phyloP scores from a whole-genome alignment of 495 filamentous ascomycete genomes.

The Rhypophila decipiens region DNA sequence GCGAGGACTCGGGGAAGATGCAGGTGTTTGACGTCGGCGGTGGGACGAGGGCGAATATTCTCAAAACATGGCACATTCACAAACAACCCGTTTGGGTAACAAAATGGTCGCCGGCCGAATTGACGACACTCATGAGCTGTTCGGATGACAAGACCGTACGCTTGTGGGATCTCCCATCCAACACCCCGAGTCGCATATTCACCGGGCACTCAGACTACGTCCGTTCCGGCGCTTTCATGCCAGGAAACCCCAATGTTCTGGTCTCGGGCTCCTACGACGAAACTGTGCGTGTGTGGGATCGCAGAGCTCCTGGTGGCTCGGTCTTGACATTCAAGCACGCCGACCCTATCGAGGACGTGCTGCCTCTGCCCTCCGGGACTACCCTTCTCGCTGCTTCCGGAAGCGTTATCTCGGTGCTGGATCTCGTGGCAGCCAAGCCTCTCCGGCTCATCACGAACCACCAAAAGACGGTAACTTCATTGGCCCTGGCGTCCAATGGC shows the following conservation, averaged over 20 bases:
- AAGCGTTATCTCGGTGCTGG: conserved; percentile 86
- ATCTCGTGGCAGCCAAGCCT: conserved; percentile 86
- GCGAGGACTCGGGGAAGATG: conserved; percentile 81
- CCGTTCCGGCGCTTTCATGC: conserved; percentile 77
- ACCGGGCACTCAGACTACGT: conserved; percentile 93
- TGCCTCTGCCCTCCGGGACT: conserved; percentile 80
- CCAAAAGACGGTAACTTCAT: conserved; percentile 91
- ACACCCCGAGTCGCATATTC: conserved; percentile 67
- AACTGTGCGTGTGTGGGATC: conserved; percentile 91
- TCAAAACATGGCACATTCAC: conserved; percentile 95
- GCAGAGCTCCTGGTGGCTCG: conserved; percentile 57
- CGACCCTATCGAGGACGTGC: conserved; percentile 74
- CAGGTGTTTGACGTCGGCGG: conserved; percentile 84
- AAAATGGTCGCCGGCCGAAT: conserved; percentile 77
- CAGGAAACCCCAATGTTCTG: conserved; percentile 65
- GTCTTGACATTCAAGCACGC: conserved; percentile 91
- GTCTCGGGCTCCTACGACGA: conserved; percentile 91
- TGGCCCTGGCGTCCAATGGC: conserved; percentile 68
- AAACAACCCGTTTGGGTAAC: conserved; percentile 92
- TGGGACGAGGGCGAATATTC: conserved; percentile 65
- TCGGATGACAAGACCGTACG: conserved; percentile 89
- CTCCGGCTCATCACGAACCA: conserved; percentile 83
- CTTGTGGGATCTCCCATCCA: conserved; percentile 85
- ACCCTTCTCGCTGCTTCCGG: conserved; percentile 79
- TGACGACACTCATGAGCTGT: conserved; percentile 76